These are phyloP conservation scores for Salix suchowensis DNA, from an alignment of 345 rosid species.

Conservation along the genomic window DNA sequence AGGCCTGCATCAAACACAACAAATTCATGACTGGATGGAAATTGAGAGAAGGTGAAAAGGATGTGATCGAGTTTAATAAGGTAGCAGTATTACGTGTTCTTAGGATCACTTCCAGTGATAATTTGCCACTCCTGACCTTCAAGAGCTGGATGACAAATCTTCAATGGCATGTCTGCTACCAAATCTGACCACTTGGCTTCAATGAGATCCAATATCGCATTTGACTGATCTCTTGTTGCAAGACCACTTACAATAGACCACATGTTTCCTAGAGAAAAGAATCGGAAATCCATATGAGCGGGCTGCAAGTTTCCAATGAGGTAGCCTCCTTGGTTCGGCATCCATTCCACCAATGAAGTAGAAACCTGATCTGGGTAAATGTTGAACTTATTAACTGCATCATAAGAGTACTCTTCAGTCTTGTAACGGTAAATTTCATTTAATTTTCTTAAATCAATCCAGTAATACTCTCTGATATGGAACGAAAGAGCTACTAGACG, in stretches of 20 bases:
- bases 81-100: constrained; percentile 64
- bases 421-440: constrained; percentile 34
- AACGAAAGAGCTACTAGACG: constrained; percentile 84
- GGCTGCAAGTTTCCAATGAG: constrained; percentile 90
- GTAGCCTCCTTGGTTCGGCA: constrained; percentile 86
- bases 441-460: constrained; percentile 54
- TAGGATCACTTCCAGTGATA: constrained; percentile 94
- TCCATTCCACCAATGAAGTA: constrained; percentile 91
- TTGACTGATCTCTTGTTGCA: constrained; percentile 65
- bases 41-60: not conserved
- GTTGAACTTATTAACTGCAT: constrained; percentile 91
- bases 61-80: not conserved
- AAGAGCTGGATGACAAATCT: constrained; percentile 87
- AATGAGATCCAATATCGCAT: constrained; percentile 67
- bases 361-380: constrained; percentile 97
- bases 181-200: constrained; percentile 93
- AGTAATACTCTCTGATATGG: constrained; percentile 91
- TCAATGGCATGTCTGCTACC: constrained; percentile 89
- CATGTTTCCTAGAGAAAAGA: constrained; percentile 91
- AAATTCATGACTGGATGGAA: not conserved
- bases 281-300: constrained; percentile 97
- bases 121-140: constrained; percentile 92
- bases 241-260: constrained; percentile 77
- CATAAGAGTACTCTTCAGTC: constrained; percentile 84
- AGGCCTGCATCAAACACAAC: constrained; percentile 47